phyloP scores from a whole-genome alignment of 306 rosid species.

The Quercus alba region DNA sequence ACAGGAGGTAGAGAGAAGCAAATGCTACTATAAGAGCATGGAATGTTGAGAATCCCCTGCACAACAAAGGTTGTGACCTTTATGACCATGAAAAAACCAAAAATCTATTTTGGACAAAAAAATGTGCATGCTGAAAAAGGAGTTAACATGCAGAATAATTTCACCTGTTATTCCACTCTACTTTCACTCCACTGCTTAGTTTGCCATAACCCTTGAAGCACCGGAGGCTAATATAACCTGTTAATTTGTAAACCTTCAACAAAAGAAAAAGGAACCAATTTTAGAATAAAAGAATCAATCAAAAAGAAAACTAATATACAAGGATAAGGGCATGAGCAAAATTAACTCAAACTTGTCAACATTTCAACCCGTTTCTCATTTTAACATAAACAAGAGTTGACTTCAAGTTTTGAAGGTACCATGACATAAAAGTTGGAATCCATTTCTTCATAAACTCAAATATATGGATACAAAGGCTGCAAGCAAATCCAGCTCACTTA shows the following conservation, averaged over 20 bases:
- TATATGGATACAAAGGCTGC: no score
- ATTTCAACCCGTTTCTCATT: no score
- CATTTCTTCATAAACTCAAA: no score
- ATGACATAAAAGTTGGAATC: no score
- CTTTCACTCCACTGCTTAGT: slow-evolving; percentile 47
- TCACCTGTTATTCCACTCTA: slow-evolving; percentile 94
- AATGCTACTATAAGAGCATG: slow-evolving; percentile 77
- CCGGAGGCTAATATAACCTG: slow-evolving; percentile 49
- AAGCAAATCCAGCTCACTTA: no score
- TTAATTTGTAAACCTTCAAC: slow-evolving; percentile 73
- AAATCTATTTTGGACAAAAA: slow-evolving; percentile 9
- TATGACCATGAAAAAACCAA: slow-evolving; percentile 9
- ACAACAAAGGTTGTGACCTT: slow-evolving; percentile 10
- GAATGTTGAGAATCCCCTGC: slow-evolving; percentile 90
- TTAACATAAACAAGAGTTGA: no score
- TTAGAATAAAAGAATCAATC: no score
- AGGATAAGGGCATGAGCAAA: no score
- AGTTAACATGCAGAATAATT: slow-evolving; percentile 25
- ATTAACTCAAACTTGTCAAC: no score
- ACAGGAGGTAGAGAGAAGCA: slow-evolving; percentile 60
- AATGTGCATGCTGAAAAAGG: background rate
- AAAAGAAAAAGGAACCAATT: background rate
- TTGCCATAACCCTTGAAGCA: slow-evolving; percentile 48
- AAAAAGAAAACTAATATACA: no score
- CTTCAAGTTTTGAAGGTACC: no score